Conservation (phyloP, 2,329 filamentous ascomycete species). For the Claviceps humidiphila region DNA sequence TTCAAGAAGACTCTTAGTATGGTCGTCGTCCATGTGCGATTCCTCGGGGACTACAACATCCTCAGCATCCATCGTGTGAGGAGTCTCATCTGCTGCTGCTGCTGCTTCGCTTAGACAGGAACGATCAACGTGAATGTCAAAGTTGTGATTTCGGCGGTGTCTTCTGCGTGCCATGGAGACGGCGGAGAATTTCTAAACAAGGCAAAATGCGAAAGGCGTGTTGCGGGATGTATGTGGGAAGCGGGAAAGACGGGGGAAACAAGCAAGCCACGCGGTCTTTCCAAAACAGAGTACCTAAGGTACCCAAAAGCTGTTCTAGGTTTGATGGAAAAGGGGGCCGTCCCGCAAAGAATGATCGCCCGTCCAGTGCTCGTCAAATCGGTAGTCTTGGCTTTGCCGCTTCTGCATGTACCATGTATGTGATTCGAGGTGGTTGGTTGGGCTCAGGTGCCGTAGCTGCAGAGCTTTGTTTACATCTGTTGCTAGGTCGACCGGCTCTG, state of each 20-base stretch:
- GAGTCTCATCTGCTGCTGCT: constrained; percentile 8
- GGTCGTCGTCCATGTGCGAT: background rate
- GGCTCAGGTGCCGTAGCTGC: constrained; percentile 7
- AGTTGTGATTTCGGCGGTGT: constrained; percentile 25
- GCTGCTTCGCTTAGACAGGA: constrained; percentile 25
- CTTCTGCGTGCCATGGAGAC: constrained; percentile 14
- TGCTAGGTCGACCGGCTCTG: constrained; percentile 17
- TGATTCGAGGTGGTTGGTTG: constrained; percentile 19
- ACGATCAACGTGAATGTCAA: constrained; percentile 34
- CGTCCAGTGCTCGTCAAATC: background rate
- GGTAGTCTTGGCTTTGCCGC: background rate
- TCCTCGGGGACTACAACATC: constrained; percentile 2
- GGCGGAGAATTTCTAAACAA: background rate
- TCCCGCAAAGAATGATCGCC: background rate
- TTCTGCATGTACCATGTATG: constrained; percentile 8
- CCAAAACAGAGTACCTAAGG: background rate
- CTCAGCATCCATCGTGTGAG: constrained; percentile 2
- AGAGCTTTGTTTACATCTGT: constrained; percentile 21
- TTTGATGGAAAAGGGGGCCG: background rate
- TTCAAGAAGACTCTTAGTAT: background rate
- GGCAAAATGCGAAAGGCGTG: background rate
- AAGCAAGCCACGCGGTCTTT: background rate
- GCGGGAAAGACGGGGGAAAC: background rate
- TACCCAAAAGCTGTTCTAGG: background rate
- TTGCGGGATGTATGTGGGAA: background rate